Base-by-base conservation (phyloP, 78 protist species). In the Planoprotostelium fungivorum region DNA sequence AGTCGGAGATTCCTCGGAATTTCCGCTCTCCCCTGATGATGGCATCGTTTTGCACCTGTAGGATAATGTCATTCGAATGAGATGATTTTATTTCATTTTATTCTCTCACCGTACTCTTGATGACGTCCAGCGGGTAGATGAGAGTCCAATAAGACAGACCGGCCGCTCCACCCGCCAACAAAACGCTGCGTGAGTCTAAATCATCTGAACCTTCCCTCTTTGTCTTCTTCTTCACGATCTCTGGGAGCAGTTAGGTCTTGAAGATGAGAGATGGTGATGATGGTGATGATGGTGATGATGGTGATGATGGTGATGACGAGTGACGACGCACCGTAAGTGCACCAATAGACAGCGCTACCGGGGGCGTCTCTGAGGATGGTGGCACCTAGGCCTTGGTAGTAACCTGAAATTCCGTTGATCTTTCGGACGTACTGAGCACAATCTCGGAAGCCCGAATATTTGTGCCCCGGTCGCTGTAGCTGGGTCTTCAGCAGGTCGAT, bases 401-500 rank as follows among this genome's bases (percentile, higher is more conserved):
- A 51, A 16, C 73, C 73, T 51, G 31, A 25, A 37, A 93, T 29
- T 86, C 95, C 95, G 25, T 91, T 89, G 9, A 28, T 0, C 39
- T 90, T 25, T 38, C 36, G 84, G 39, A 93, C 89, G 86, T 93
- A 85, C 37, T 35, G 85, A 0, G 95, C 95, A 35, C 93, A 90
- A 38, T 93, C 95, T 28, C 36, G 10, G 0, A 92, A 51, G 36
- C 94, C 88, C 63, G 38, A 83, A 87, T 85, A 93, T 63, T 84
- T 51, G 73, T 51, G 31, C 5, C 73, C 73, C 16, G 73, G 73
- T 51, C 5, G 16, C 73, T 93, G 95, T 38, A 93, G 37, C 87
- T 93, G 95, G 35, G 88, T 38, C 73, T 93, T 93, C 88, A 93
- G 89, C 16, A 93, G 83, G 88, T 93, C 95, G 29, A 93, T 90